A percentile compares a stretch with the other conserved stretches of the same genome.
Conservation (phyloP, 1,284 basidiomycete genomes). For the Tremellales sp. region DNA sequence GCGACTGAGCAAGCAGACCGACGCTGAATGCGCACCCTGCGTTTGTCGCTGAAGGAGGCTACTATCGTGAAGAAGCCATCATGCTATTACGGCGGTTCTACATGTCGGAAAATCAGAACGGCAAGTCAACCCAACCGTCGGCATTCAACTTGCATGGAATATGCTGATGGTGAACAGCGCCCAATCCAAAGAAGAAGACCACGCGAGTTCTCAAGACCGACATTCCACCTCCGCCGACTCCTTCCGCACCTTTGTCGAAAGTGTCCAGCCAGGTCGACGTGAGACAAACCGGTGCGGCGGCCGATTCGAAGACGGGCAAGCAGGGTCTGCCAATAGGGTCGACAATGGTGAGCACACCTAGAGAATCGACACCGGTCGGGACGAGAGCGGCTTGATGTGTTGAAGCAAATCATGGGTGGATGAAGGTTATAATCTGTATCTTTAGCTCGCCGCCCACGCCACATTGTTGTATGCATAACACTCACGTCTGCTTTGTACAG, state of each 20-base stretch:
- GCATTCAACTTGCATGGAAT: neutral
- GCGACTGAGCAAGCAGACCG: slow-evolving; percentile 13
- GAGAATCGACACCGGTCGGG: neutral
- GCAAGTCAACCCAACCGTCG: slow-evolving; percentile 51
- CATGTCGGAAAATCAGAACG: slow-evolving; percentile 89
- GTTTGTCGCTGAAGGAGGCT: slow-evolving; percentile 77
- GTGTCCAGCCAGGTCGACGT: neutral
- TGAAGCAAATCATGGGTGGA: slow-evolving; percentile 29
- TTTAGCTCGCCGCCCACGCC: slow-evolving; percentile 2
- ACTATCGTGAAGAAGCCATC: slow-evolving; percentile 87
- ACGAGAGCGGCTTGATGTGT: neutral
- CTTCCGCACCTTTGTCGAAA: slow-evolving; percentile 6
- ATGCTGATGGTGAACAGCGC: slow-evolving; percentile 28
- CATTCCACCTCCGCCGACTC: slow-evolving; percentile 40
- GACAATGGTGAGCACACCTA: slow-evolving; percentile 24
- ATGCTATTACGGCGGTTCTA: slow-evolving; percentile 93
- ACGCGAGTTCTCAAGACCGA: slow-evolving; percentile 49
- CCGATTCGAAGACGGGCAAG: neutral
- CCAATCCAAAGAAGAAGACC: slow-evolving; percentile 48
- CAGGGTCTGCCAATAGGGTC: slow-evolving; percentile 22
- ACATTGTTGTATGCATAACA: neutral
- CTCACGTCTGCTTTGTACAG: slow-evolving; percentile 42
- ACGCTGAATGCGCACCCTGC: slow-evolving; percentile 65
- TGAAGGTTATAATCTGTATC: slow-evolving; percentile 34
- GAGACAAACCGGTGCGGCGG: slow-evolving; percentile 4